Base-by-base conservation (phyloP, 2,329 filamentous ascomycete species). In the Diaporthe australafricana region DNA sequence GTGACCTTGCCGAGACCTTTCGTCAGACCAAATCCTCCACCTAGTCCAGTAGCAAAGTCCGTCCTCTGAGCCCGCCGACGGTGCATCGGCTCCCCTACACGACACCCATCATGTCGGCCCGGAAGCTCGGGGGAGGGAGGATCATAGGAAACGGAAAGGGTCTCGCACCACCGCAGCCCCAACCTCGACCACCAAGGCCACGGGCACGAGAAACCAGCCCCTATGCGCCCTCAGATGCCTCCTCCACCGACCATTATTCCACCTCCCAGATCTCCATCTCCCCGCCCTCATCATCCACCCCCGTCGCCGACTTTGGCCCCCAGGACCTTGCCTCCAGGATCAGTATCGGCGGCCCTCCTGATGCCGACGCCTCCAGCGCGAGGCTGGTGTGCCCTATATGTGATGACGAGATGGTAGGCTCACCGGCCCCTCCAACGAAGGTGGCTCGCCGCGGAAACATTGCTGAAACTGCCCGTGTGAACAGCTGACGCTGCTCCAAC, bases 311-410 rank as follows among this genome's bases (percentile, higher is more conserved):
- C 74, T 88, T 93, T 72, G 70, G 72, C 25, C 85, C 88, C 16
- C 94, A 96, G 79, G 95, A 98, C 79, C 88, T 98, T 68, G 89
- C 90, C 47, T 94, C 94, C 70, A 93, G 93, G 78, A 92, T 98
- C 77, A 95, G 93, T 69, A 84, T 96, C 25, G 87, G 84, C 27
- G 83, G 83, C 12, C 84, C 87, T 22, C 86, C 87, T 67, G 87
- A 85, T 73, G 87, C 87, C 74, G 86, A 84, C 62, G 87, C 90
- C 67, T 84, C 90, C 70, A 89, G 88, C 76, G 89, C 89, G 75
- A 89, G 89, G 81, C 90, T 99, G 72, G 90, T 96, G 70, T 99
- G 96, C 81, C 96, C 96, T n/a, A 99, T 99, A 80, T 99, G 96
- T 83, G 95, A 92, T 77, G 97, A 98, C 84, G 95, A 98, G 82